Evolutionary conservation across 345 rosid genomes (phyloP).

Genomic region (Euphorbia lathyris): DNA sequence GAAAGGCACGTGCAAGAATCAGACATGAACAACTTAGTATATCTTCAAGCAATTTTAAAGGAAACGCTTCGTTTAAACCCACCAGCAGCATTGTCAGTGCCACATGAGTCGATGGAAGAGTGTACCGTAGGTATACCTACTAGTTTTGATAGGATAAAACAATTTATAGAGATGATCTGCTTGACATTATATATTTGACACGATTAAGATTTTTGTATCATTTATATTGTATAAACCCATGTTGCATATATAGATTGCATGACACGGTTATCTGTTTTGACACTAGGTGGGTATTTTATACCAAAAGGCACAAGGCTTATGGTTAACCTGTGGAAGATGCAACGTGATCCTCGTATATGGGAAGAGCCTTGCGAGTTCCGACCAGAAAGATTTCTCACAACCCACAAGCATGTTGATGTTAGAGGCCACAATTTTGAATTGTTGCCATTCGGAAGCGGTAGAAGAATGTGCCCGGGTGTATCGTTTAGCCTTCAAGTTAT

Average conservation of each 20-base stretch:
- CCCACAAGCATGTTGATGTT: slow-evolving; percentile 11
- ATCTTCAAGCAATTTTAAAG: slow-evolving; percentile 6
- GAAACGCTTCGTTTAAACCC: slow-evolving; percentile 18
- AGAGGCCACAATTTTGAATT: slow-evolving; percentile 11
- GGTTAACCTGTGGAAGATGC: slow-evolving; percentile 4
- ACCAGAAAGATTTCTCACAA: slow-evolving; percentile 16
- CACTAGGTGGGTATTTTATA: slow-evolving; percentile 8
- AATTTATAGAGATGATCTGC: no score
- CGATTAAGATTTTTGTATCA: no score
- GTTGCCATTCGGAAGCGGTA: slow-evolving; percentile 12
- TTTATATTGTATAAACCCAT: no score
- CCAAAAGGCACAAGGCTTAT: slow-evolving; percentile 4
- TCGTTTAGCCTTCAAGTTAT: slow-evolving; percentile 7
- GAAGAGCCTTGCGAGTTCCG: background rate
- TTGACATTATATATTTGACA: no score
- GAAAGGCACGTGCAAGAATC: slow-evolving; percentile 12
- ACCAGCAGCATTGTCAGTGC: background rate
- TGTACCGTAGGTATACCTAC: no score
- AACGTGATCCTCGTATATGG: slow-evolving; percentile 11
- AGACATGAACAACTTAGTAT: slow-evolving; percentile 1
- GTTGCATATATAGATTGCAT: no score
- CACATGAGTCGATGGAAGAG: slow-evolving; percentile 13
- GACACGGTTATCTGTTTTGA: no score
- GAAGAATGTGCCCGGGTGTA: slow-evolving; percentile 22
- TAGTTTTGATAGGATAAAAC: no score